Evolutionary conservation across 2,329 filamentous ascomycete species (phyloP), one percentile per base, ranked within the genome.

Genomic region (Fusarium redolens): DNA sequence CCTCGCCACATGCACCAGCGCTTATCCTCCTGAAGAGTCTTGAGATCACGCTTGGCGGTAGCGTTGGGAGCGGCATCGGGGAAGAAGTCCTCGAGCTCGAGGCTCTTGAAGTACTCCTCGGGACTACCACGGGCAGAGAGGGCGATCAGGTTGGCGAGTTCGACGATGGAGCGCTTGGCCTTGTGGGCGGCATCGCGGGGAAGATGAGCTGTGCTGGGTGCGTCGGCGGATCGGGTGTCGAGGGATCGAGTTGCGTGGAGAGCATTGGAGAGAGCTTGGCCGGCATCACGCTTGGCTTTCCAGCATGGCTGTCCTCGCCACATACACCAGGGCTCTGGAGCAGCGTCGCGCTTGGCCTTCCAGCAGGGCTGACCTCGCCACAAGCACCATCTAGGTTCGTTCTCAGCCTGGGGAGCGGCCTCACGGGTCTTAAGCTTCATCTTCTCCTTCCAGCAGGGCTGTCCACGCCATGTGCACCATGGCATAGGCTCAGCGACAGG

Each of bases 221-320:
- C 33, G 14, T 76, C 74, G 41, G 75, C 59, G 30, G 67, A 65
- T 48, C 82, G 81, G 33, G 77, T 68, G 40, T 75, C 51, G 47
- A 81, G 63, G 28, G 70, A 64, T 28, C 74, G 77, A 28, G 72
- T 73, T 28, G 77, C 63, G 35, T 58, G 67, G 44, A 80, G 71
- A 68, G 81, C 76, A 22, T 75, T 71, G 52, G 80, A 77, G 58
- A 83, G 76, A 33, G 82, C 82, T 54, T 55, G 47, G 10, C 82
- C 81, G 38, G 81, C 83, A 28, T 81, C 82, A 55, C 82, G 82
- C 77, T 82, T 84, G 61, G 78, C 80, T 73, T 83, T 83, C 75
- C 77, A 79, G 81, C 85, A 86, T n/a, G 78, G 74, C 65, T 82
- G 78, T 38, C 85, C 84, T 35, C 78, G 78, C 41, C 79, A 76